These are phyloP conservation scores for Piromyces finnis DNA, from an alignment of 192 early-diverging fungal species.

Conservation along the genomic window DNA sequence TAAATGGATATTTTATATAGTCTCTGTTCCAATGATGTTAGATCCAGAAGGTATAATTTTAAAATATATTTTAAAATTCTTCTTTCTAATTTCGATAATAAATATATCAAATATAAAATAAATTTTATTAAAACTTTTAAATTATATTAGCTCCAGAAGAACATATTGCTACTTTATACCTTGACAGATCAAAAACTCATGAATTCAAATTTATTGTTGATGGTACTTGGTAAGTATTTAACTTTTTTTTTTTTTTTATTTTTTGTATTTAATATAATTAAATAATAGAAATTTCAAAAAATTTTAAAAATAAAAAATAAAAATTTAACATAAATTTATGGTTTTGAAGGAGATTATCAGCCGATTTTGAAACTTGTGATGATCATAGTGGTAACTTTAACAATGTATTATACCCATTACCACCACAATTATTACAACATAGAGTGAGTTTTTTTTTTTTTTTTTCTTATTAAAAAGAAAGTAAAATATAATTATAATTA, in stretches of 20 bases:
- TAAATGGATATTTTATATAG: too few relatives aligned
- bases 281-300: too few relatives aligned
- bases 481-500: neutral
- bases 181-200: neutral
- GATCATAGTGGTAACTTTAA: neutral
- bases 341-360: neutral
- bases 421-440: neutral
- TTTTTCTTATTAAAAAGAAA: neutral
- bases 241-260: too few relatives aligned
- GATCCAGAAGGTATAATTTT: neutral
- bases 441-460: neutral
- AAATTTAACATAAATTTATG: too few relatives aligned
- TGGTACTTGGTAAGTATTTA: neutral
- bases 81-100: too few relatives aligned
- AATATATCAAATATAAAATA: too few relatives aligned
- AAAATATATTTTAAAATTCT: too few relatives aligned
- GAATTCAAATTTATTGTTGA: neutral
- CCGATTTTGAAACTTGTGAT: neutral
- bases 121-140: too few relatives aligned
- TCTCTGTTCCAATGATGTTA: neutral
- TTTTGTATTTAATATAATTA: too few relatives aligned
- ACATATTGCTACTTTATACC: neutral
- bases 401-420: neutral
- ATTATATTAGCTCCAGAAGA: neutral
- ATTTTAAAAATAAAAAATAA: too few relatives aligned